Conservation (phyloP, 768 basidiomycete species). For the Phylloporus rhodoxanthus region DNA sequence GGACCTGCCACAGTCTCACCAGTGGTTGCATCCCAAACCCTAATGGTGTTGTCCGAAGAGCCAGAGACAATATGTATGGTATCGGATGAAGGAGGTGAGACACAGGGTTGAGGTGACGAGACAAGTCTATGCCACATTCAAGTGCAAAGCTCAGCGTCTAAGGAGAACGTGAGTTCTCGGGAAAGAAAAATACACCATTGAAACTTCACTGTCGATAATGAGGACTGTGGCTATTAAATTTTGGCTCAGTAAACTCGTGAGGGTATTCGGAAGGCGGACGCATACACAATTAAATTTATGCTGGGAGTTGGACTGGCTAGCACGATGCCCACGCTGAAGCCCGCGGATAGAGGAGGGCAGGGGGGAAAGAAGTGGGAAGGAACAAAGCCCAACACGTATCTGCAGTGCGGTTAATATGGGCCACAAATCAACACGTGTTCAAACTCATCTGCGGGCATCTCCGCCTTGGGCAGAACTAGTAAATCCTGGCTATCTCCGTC, state of each 20-base stretch:
- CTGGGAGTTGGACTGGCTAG: neutral
- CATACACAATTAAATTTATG: neutral
- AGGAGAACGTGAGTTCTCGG: neutral
- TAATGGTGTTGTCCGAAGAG: neutral
- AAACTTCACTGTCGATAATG: neutral
- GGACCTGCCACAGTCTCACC: conserved; percentile 6
- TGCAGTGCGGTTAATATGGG: neutral
- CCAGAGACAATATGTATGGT: neutral
- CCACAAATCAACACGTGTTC: neutral
- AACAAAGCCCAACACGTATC: neutral
- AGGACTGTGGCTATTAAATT: neutral
- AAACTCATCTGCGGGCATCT: neutral
- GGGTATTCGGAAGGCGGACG: neutral
- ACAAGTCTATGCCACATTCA: neutral
- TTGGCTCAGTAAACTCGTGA: neutral
- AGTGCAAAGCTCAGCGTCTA: conserved; percentile 5
- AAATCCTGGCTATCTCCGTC: neutral
- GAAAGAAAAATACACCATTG: neutral
- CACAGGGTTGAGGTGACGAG: neutral
- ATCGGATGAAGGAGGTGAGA: neutral
- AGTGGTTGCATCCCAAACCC: conserved; percentile 12
- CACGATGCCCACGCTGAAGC: neutral
- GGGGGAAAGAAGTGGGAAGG: neutral
- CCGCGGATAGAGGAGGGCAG: neutral
- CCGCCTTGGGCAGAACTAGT: neutral